These are phyloP conservation scores for Apiotrichum brassicae DNA, from an alignment of 1,284 basidiomycete species.

Conservation along the genomic window DNA sequence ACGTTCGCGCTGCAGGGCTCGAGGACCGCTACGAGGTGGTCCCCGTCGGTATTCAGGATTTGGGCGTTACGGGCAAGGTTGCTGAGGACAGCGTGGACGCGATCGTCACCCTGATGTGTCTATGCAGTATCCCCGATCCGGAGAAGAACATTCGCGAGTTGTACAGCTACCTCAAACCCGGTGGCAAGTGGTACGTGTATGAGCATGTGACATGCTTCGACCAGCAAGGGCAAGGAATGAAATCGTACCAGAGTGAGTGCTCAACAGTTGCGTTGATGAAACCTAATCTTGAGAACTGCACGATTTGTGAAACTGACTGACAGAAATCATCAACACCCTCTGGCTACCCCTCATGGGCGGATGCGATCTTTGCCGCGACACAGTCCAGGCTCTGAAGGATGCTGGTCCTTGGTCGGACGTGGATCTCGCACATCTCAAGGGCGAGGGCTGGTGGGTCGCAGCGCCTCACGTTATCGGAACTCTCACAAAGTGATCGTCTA, in stretches of 20 bases:
- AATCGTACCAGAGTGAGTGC: constrained; percentile 10
- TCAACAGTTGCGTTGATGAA: too few species aligned
- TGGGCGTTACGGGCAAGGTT: neutral
- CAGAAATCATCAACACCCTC: neutral
- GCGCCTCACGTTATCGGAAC: neutral
- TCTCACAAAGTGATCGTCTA: neutral
- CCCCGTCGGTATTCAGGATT: constrained; percentile 15
- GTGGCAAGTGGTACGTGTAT: constrained; percentile 16
- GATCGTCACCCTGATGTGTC: constrained; percentile 14
- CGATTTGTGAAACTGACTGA: too few species aligned
- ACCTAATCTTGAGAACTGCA: too few species aligned
- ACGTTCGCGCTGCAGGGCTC: constrained; percentile 4
- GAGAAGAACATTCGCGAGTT: constrained; percentile 16
- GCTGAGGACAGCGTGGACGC: constrained; percentile 10
- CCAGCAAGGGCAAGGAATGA: constrained; percentile 5
- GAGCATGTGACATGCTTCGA: neutral
- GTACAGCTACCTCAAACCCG: constrained; percentile 19
- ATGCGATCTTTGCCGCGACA: neutral
- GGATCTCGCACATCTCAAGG: neutral
- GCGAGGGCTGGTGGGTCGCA: neutral
- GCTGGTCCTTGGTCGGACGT: neutral
- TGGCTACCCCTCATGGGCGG: neutral
- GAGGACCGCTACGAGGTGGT: constrained; percentile 12
- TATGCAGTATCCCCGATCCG: constrained; percentile 17
- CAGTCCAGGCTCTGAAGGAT: neutral